Percentiles rank a stretch among this genome's conserved stretches.
phyloP scores from a whole-genome alignment of 2,329 filamentous ascomycete genomes.

The Pseudogymnoascus sp. region DNA sequence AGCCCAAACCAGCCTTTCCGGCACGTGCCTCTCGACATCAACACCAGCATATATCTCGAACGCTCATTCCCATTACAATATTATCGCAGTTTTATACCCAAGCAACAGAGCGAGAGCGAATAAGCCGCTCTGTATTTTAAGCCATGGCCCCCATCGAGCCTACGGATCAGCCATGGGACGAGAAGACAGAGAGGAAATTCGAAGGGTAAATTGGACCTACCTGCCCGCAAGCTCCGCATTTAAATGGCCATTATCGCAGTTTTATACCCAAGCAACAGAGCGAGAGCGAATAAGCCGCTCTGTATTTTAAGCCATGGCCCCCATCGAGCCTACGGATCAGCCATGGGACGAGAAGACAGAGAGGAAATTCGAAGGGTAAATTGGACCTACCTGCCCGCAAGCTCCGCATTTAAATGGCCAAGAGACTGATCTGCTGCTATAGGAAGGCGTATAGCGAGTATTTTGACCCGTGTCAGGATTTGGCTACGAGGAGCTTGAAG shows the following conservation, averaged over 20 bases:
- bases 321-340: neutral
- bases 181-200: constrained; percentile 57
- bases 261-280: neutral
- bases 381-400: constrained; percentile 10
- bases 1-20: neutral
- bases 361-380: constrained; percentile 58
- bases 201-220: constrained; percentile 42
- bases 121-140: neutral
- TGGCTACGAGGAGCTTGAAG: constrained; percentile 73
- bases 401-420: neutral
- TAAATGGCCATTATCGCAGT: neutral
- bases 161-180: constrained; percentile 41
- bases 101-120: neutral
- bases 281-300: neutral
- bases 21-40: constrained; percentile 5
- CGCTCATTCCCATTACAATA: neutral
- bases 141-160: neutral
- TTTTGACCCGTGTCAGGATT: constrained; percentile 93
- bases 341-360: constrained; percentile 55
- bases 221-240: neutral
- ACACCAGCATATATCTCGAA: neutral
- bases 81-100: neutral
- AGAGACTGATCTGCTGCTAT: constrained; percentile 12
- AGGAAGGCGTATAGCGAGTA: constrained; percentile 87
- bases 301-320: neutral